Evolutionary conservation across 225 moss, liverwort and hornwort genomes (phyloP), one percentile per base, ranked within the genome.

Genomic region (Marchantia paleacea): DNA sequence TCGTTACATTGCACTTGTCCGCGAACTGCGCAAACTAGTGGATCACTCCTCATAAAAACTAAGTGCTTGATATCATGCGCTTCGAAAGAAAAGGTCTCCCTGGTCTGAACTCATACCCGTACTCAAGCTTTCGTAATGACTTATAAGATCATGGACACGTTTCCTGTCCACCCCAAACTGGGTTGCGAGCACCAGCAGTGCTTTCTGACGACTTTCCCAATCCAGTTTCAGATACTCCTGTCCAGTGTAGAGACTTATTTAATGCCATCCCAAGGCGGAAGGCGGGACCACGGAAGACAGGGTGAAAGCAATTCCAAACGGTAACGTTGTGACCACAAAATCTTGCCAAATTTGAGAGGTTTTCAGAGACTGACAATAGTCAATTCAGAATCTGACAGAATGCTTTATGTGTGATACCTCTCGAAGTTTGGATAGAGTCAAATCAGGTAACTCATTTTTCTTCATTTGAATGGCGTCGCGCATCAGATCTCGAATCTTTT

Each of bases 161-260:
- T 91, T 86, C 80, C 91, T 91, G 78, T 97, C 93, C 49, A 95
- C 93, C 73, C 97, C 97, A 86, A 97, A 94, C 75, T 95, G 90
- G 31, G 94, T 83, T 52, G 91, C 91, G 47, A 97, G 88, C 12
- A 94, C 82, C 66, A 91, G 76, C 78, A 94, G 84, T 68, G 94
- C 94, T 85, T 81, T 90, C 78, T 91, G 91, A 68, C 93, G 92
- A 78, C 86, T 85, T 64, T 90, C 92, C 90, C 85, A 88, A 81
- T 95, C 91, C 82, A 97, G 87, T 50, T 82, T 89, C 83, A 90
- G 76, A 86, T 94, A 97, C 47, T 97, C 94, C 96, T 96, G 73
- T 80, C 58, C 7, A 50, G 26, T 74, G n/a, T 73, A 53, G 67
- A 65, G 62, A 62, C 22, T 24, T 9, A 22, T 62, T 62, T 22